A percentile compares a stretch with the other conserved stretches of the same genome.
Conservation (phyloP, 2,329 filamentous ascomycete species). For the Dactylonectria estremocensis region DNA sequence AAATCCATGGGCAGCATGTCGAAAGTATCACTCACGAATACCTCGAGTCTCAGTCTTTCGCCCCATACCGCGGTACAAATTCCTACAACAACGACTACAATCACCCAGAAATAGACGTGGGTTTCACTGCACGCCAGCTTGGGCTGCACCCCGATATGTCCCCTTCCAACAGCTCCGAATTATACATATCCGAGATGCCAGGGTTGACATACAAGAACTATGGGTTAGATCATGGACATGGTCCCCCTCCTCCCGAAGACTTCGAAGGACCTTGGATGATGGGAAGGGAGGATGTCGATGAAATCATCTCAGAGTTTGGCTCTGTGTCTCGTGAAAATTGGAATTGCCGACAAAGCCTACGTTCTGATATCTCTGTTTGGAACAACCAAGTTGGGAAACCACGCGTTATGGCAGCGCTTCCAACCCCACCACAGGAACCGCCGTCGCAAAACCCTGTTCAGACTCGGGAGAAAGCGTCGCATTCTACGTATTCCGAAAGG, state of each 20-base stretch:
- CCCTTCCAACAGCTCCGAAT: not conserved
- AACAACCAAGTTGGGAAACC: constrained; percentile 37
- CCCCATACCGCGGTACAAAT: not conserved
- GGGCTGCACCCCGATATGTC: not conserved
- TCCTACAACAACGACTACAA: not conserved
- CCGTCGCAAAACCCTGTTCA: not conserved
- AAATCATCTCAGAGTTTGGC: constrained; percentile 19
- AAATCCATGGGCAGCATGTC: constrained; percentile 1
- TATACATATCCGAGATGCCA: not conserved
- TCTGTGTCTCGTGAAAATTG: constrained; percentile 5
- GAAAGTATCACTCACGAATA: constrained; percentile 16
- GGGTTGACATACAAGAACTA: constrained; percentile 3
- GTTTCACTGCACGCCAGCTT: not conserved
- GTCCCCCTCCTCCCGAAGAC: not conserved
- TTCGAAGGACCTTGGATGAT: constrained; percentile 1
- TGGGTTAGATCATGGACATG: not conserved
- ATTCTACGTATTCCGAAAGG: constrained; percentile 4
- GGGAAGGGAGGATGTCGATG: constrained; percentile 11
- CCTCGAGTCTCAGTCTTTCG: constrained; percentile 10
- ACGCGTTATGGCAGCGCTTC: constrained; percentile 22
- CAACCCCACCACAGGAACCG: constrained; percentile 22
- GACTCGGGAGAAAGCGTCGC: not conserved
- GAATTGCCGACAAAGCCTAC: constrained; percentile 37
- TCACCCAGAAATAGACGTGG: not conserved
- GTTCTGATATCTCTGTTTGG: constrained; percentile 42